Evolutionary conservation across 225 moss, liverwort and hornwort genomes (phyloP), one percentile per base, ranked within the genome.

Genomic region (Straminergon stramineum): DNA sequence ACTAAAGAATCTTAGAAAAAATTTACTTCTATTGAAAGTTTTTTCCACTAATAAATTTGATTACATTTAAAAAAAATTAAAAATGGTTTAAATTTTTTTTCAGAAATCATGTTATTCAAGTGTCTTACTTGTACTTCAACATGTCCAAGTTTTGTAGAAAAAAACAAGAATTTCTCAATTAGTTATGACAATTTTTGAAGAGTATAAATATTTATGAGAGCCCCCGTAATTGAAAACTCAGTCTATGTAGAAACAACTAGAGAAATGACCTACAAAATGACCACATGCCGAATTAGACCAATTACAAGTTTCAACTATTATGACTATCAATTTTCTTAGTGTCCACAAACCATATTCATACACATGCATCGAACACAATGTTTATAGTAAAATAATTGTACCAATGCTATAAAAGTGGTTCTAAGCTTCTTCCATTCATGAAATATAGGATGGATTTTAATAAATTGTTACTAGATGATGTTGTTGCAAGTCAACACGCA

Each of bases 161-260:
- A 77, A 35, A 6, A 77, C 2, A 5, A 75, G 34, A 14, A 55
- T 35, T 53, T 35, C 2, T 78, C 53, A 78, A 35, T 9, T 55
- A 35, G 3, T 34, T 55, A 35, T 55, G 23, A 3, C 23, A 78
- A 35, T 53, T 35, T 35, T 3, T 9, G 5, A 78, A 35, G 15
- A 22, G 0, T 55, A 53, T 32, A 4, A 52, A 52, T 52, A 52
- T 0, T 20, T 21, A 22, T 35, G 3, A 77, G 3, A 34, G 21
- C 0, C 21, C 13, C 0, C 13, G 0, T 34, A 21, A 34, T 0
- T 22, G 0, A 1, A 56, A 56, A 13, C 34, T 22, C n/a, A 6
- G 16, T 10, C 6, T 57, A 2, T 10, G 0, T 56, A 79, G 37
- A 79, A 37, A 56, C 15, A 8, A 76, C 34, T 5, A 4, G 0